Conservation (phyloP, 2,329 filamentous ascomycete species). For the Xylariaceae sp. region DNA sequence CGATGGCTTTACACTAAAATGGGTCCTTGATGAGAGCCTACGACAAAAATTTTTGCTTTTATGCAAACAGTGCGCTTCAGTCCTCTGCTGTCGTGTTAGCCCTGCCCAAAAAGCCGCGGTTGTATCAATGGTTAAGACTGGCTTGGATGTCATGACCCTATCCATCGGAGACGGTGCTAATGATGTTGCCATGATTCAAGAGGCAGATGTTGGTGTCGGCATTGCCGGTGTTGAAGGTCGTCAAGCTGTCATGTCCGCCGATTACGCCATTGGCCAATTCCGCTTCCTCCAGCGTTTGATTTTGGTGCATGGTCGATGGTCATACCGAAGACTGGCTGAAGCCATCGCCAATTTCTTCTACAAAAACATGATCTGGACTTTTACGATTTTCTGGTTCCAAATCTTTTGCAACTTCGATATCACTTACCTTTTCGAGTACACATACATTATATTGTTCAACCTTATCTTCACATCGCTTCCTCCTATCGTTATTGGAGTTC, state of each 20-base stretch:
- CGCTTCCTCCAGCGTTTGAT: slow-evolving; percentile 84
- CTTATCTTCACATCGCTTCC: slow-evolving; percentile 94
- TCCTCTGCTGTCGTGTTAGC: slow-evolving; percentile 96
- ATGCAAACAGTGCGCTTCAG: slow-evolving; percentile 96
- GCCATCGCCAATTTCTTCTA: slow-evolving; percentile 99
- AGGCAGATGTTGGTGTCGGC: slow-evolving; percentile 94
- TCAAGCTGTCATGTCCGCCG: slow-evolving; percentile 93
- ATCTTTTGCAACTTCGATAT: slow-evolving; percentile 96
- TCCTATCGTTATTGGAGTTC: slow-evolving; percentile 92
- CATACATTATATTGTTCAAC: slow-evolving; percentile 96
- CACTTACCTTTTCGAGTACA: slow-evolving; percentile 96
- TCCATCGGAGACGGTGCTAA: slow-evolving; percentile 94
- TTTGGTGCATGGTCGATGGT: slow-evolving; percentile 92
- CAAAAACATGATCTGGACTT: slow-evolving; percentile 99
- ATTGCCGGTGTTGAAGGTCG: slow-evolving; percentile 92
- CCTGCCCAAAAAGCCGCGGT: slow-evolving; percentile 98
- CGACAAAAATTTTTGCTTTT: slow-evolving; percentile 93
- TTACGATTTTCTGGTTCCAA: slow-evolving; percentile 96
- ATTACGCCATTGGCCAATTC: slow-evolving; percentile 95
- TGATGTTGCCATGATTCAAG: slow-evolving; percentile 97
- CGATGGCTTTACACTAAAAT: slow-evolving; percentile 90
- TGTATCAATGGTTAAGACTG: slow-evolving; percentile 92
- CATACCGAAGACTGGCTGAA: slow-evolving; percentile 91
- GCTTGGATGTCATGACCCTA: slow-evolving; percentile 93
- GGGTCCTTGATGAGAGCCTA: slow-evolving; percentile 80